Conservation (phyloP, 768 basidiomycete species). For the Polyporus arcularius region DNA sequence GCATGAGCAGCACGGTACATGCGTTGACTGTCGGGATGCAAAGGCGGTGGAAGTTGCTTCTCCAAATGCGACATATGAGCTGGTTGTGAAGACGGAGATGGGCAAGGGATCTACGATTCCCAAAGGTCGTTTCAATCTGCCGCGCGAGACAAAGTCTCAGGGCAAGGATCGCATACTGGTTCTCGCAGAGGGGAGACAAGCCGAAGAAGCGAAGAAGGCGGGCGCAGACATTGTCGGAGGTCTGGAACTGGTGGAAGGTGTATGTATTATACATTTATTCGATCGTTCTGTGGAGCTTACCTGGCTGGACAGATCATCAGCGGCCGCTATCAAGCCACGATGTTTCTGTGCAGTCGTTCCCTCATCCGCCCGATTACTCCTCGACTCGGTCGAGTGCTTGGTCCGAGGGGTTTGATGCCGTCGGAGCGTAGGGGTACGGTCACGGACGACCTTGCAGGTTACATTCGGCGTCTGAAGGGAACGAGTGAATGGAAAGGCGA, state of each 20-base stretch:
- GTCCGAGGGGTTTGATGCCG: slow-evolving; percentile 95
- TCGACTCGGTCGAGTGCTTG: slow-evolving; percentile 73
- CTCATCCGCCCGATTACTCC: slow-evolving; percentile 80
- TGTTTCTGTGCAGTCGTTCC: slow-evolving; percentile 80
- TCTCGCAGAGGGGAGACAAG: slow-evolving; percentile 84
- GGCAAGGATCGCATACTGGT: slow-evolving; percentile 82
- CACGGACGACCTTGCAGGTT: slow-evolving; percentile 83
- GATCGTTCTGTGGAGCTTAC: not conserved
- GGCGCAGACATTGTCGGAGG: slow-evolving; percentile 94
- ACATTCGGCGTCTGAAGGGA: slow-evolving; percentile 76
- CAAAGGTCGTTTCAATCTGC: slow-evolving; percentile 86
- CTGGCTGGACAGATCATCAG: slow-evolving; percentile 59
- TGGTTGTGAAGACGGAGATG: slow-evolving; percentile 79
- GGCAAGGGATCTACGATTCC: slow-evolving; percentile 81
- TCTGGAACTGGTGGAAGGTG: slow-evolving; percentile 83
- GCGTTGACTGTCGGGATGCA: not conserved
- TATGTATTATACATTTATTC: slow-evolving; percentile 40
- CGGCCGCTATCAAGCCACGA: slow-evolving; percentile 75
- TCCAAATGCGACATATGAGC: slow-evolving; percentile 75
- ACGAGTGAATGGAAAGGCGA: slow-evolving; percentile 94
- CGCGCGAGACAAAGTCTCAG: slow-evolving; percentile 74
- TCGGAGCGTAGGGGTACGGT: slow-evolving; percentile 93
- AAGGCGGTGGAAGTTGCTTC: slow-evolving; percentile 85
- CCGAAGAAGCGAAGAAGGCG: slow-evolving; percentile 80
- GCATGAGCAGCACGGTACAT: slow-evolving; percentile 1